Conservation (phyloP, 768 basidiomycete species). For the Rubroboletus satanas region DNA sequence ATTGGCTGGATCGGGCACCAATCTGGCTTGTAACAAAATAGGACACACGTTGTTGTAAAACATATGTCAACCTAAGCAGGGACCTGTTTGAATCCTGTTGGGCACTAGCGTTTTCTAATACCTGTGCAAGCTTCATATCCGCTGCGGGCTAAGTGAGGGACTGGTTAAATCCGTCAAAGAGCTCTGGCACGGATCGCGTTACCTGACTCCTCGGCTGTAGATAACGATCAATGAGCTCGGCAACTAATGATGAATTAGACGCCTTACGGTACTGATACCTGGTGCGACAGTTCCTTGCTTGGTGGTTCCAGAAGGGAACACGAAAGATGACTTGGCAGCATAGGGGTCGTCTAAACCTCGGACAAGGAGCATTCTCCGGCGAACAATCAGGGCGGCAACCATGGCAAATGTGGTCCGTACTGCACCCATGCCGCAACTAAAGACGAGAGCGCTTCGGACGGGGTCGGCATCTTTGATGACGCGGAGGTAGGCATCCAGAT, state of each 20-base stretch:
- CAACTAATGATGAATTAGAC: background rate
- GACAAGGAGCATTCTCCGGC: conserved; percentile 66
- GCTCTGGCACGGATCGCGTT: background rate
- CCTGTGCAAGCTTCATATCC: conserved; percentile 57
- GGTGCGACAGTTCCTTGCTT: conserved; percentile 29
- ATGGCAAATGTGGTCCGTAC: conserved; percentile 96
- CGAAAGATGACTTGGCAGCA: conserved; percentile 35
- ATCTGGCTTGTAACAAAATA: background rate
- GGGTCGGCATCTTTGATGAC: conserved; percentile 82
- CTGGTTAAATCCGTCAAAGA: conserved; percentile 7
- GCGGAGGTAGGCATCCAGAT: conserved; percentile 87
- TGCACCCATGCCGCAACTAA: conserved; percentile 96
- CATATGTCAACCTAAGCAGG: conserved; percentile 70
- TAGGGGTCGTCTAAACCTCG: conserved; percentile 79
- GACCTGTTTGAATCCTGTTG: conserved; percentile 79
- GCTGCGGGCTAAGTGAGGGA: conserved; percentile 35
- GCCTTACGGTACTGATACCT: conserved; percentile 48
- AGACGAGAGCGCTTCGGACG: conserved; percentile 75
- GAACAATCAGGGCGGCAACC: conserved; percentile 85
- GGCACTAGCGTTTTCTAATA: conserved; percentile 69
- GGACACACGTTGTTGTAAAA: conserved; percentile 70
- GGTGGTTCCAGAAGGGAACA: conserved; percentile 4
- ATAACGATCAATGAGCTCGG: conserved; percentile 2
- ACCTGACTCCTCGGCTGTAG: conserved; percentile 30
- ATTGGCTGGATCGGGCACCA: background rate